A percentile compares a stretch with the other conserved stretches of the same genome.
Evolutionary conservation across 305 asterid genomes (phyloP).

Genomic region (Fraxinus platypoda): DNA sequence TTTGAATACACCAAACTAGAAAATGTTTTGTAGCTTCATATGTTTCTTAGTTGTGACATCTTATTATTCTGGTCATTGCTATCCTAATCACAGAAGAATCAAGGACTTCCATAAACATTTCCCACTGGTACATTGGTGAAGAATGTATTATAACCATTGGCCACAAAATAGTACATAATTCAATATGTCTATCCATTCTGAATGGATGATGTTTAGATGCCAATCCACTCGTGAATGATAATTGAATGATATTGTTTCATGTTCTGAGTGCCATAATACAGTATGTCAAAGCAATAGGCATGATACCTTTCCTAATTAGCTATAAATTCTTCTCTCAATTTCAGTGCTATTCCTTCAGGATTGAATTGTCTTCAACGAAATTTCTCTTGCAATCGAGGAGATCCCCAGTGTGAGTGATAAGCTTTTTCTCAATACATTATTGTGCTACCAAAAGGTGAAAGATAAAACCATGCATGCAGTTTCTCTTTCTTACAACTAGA

Average conservation of each 20-base stretch:
- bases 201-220: not conserved
- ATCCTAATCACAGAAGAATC: not conserved
- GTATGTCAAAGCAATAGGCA: not conserved
- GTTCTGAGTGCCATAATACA: not conserved
- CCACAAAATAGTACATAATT: not conserved
- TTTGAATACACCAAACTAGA: not conserved
- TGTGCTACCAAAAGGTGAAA: not conserved
- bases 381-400: not conserved
- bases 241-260: not conserved
- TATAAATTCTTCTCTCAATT: not conserved
- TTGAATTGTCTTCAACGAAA: not conserved
- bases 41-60: not conserved
- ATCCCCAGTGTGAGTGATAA: not conserved
- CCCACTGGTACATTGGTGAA: not conserved
- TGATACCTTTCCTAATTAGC: not conserved
- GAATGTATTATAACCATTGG: not conserved
- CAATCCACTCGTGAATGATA: not conserved
- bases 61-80: not conserved
- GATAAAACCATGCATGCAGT: not conserved
- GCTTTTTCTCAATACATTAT: not conserved
- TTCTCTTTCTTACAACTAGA: not conserved
- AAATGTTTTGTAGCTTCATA: not conserved
- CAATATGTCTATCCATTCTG: not conserved
- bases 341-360: not conserved
- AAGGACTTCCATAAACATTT: not conserved